Evolutionary conservation across 139 green algal genomes (phyloP), one percentile per base, ranked within the genome.

Genomic region (Haematococcus sp.): DNA sequence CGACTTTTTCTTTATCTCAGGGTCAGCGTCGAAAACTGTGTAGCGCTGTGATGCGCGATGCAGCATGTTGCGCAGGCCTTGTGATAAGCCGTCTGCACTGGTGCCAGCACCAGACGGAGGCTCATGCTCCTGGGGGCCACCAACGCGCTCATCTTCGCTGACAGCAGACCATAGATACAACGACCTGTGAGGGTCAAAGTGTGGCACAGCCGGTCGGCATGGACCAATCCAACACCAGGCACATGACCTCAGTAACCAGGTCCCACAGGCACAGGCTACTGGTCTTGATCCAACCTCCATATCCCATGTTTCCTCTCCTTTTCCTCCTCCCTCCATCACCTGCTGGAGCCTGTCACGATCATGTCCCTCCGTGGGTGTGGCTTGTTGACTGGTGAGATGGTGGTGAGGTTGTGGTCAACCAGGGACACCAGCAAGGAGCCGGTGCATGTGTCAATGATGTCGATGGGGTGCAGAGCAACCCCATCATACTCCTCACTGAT

Each of bases 381-480:
- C 77, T 91, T 91, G 87, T 94, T 97, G 27, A 97, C 90, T 15
- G 93, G 90, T 20, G 73, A 86, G 70, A 97, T 97, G 77, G 90
- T 95, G 49, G 79, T 84, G 25, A 97, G 77, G 82, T 96, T 93
- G 28, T 79, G 67, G 72, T 97, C 93, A 0, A 81, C 76, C 28
- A 96, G 76, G 63, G 86, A 68, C 13, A 43, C 66, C 58, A 95
- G 73, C 51, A 92, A 67, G 17, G 32, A 31, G 22, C 93, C 93
- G 0, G 83, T 90, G 60, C 63, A 51, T 0, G 84, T 83, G 68
- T 95, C 89, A 40, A 97, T 68, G 30, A 97, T 68, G 78, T 98
- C 93, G 2, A 98, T 73, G 0, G 93, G 92, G 73, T 98, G 93
- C 76, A 98, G 78, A 54, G 90, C 91, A 35, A 86, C 51, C 5